A percentile compares a stretch with the other conserved stretches of the same genome.
phyloP scores from a whole-genome alignment of 2,329 filamentous ascomycete genomes.

The Alternaria hordeiaustralica region DNA sequence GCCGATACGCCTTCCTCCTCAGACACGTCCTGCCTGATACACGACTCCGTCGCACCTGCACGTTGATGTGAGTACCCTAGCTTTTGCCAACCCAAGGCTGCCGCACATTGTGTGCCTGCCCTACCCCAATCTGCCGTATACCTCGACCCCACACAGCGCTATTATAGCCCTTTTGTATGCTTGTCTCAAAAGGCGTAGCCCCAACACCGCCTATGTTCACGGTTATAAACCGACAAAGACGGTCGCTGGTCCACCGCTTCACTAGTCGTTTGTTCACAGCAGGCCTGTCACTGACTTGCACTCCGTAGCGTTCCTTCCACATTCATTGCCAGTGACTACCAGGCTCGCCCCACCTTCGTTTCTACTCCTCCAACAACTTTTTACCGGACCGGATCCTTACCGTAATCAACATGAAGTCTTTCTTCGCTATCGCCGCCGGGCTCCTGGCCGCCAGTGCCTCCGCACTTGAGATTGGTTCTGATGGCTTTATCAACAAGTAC shows the following conservation, averaged over 20 bases:
- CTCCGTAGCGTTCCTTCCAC: constrained; percentile 25
- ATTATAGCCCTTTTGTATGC: constrained; percentile 4
- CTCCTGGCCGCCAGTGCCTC: constrained; percentile 34
- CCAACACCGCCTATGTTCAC: constrained; percentile 13
- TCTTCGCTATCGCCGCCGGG: constrained; percentile 33
- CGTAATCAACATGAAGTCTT: constrained; percentile 41
- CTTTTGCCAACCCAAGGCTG: constrained; percentile 14
- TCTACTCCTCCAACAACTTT: constrained; percentile 16
- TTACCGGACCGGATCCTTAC: constrained; percentile 32
- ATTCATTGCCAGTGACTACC: constrained; percentile 25
- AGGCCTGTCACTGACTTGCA: constrained; percentile 24
- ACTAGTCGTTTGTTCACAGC: constrained; percentile 14
- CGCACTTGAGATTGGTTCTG: no score
- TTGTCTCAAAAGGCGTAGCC: constrained; percentile 19
- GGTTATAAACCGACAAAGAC: constrained; percentile 20
- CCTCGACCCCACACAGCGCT: constrained; percentile 22
- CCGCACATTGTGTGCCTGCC: constrained; percentile 22
- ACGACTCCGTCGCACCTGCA: constrained; percentile 35
- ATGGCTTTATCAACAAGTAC: constrained; percentile 30
- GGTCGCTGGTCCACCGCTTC: constrained; percentile 12
- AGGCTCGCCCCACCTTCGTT: constrained; percentile 24
- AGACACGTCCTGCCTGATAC: constrained; percentile 30
- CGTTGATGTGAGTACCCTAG: constrained; percentile 44
- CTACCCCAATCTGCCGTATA: constrained; percentile 9
- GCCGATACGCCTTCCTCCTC: constrained; percentile 38